Base-by-base conservation (phyloP, 345 rosid genomes). In the rapeseed (Brassica napus) region DNA sequence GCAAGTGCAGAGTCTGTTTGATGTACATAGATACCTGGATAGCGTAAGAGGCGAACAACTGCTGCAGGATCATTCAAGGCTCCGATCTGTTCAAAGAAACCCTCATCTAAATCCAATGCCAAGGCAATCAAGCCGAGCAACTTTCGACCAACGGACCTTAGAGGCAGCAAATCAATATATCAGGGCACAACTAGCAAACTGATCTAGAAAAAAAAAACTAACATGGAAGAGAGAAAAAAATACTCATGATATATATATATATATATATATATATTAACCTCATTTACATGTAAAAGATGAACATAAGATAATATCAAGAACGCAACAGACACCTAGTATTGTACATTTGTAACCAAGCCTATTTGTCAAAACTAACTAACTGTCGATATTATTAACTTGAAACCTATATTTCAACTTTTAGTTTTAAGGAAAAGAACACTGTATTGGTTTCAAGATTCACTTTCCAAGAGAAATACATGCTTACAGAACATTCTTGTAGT, bases 51-150 rank as follows among this genome's bases (percentile, higher is more conserved):
- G 57, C 93, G 92, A 78, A 91, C 87, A 80, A 86, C 77, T 26
- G 84, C 71, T 5, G 68, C 0, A 39, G 95, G 88, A 26, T 67
- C 72, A 70, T 79, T 79, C 85, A 85, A 65, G 30, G 92, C 97
- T 61, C 94, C 97, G 6, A 89, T 60, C 83, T 83, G 82, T 74
- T 82, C 82, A 58, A 95, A 93, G 83, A 87, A 90, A 83, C 87
- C 80, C 54, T 86, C 88, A 69, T 90, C 93, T 85, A 93, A 83
- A 69, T 87, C 84, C 83, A 95, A 75, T 61, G 97, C 93, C 86
- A 91, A n/a, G 11, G 97, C 98, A 79, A 90, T 76, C 83, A 92
- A 85, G 52, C 85, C 78, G 47, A 88, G 72, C 70, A 90, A 39
- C 73, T 79, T 83, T 70, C 58, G 83, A 72, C 89, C 98, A 18